Conservation (phyloP, 2,329 filamentous ascomycete genomes). For the Mollisiaceae sp. region DNA sequence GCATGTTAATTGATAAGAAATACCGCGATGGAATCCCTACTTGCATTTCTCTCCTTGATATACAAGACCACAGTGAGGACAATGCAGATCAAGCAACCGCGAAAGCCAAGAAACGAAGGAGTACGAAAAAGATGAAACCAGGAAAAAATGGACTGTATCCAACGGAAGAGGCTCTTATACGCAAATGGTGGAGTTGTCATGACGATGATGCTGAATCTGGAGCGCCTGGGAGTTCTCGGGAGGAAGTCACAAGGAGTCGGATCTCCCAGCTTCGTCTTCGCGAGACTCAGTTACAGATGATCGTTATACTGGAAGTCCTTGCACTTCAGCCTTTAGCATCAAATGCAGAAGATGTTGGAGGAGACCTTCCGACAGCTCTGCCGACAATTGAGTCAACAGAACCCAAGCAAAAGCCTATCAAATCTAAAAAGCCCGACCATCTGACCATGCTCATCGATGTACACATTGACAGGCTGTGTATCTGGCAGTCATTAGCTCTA, state of each 20-base stretch:
- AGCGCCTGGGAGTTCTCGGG: slow-evolving; percentile 49
- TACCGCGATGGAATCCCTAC: slow-evolving; percentile 73
- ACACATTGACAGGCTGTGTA: slow-evolving; percentile 77
- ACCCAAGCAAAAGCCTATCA: slow-evolving; percentile 34
- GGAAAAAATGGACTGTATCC: slow-evolving; percentile 73
- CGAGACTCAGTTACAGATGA: slow-evolving; percentile 82
- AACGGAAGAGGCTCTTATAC: slow-evolving; percentile 66
- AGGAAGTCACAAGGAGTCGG: slow-evolving; percentile 62
- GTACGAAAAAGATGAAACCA: slow-evolving; percentile 67
- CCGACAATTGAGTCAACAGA: slow-evolving; percentile 34
- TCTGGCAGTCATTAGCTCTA: slow-evolving; percentile 79
- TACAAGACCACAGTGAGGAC: slow-evolving; percentile 56
- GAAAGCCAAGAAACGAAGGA: slow-evolving; percentile 53
- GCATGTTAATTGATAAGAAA: slow-evolving; percentile 76
- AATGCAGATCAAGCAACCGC: slow-evolving; percentile 52
- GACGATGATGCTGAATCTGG: slow-evolving; percentile 56
- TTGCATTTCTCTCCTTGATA: slow-evolving; percentile 60
- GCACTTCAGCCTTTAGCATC: slow-evolving; percentile 65
- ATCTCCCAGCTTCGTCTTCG: slow-evolving; percentile 71
- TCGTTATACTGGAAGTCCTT: slow-evolving; percentile 77
- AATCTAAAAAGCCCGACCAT: slow-evolving; percentile 55
- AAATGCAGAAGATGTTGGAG: slow-evolving; percentile 42
- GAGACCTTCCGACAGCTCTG: slow-evolving; percentile 36
- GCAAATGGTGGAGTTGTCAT: slow-evolving; percentile 72
- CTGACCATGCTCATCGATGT: slow-evolving; percentile 71